Conservation (phyloP, 179 eudicot genomes). For the Carnegiea gigantea region DNA sequence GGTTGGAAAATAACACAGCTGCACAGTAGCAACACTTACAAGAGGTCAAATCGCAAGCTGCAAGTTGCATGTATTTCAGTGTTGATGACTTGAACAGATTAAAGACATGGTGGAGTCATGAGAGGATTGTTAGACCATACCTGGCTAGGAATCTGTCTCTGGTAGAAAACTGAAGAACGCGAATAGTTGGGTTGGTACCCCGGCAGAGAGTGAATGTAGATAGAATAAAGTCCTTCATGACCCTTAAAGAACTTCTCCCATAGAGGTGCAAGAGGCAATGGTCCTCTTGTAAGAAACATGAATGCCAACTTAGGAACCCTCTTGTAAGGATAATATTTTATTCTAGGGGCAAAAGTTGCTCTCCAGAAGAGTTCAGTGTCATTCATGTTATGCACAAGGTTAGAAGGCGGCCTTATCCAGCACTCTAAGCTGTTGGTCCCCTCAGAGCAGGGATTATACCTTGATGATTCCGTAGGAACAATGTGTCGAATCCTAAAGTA, state of each 20-base stretch:
- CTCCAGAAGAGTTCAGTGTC: slow-evolving; percentile 88
- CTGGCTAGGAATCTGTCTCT: slow-evolving; percentile 86
- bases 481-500: slow-evolving; percentile 29
- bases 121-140: slow-evolving; percentile 31
- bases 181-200: slow-evolving; percentile 51
- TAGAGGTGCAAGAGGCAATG: slow-evolving; percentile 75
- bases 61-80: neutral
- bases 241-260: slow-evolving; percentile 87
- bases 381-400: slow-evolving; percentile 68
- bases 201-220: slow-evolving; percentile 79
- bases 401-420: slow-evolving; percentile 71
- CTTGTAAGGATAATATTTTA: slow-evolving; percentile 61
- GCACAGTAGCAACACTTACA: neutral
- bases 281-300: slow-evolving; percentile 92
- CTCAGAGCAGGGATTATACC: slow-evolving; percentile 26
- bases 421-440: slow-evolving; percentile 35
- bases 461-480: slow-evolving; percentile 17
- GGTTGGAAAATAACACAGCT: no score
- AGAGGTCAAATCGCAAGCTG: neutral
- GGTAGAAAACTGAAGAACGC: slow-evolving; percentile 67
- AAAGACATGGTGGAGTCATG: neutral
- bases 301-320: slow-evolving; percentile 85
- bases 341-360: slow-evolving; percentile 64
- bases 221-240: slow-evolving; percentile 59
- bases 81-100: neutral